Base-by-base conservation (phyloP, 2,329 filamentous ascomycete genomes). In the Mycosphaerella arachidis region DNA sequence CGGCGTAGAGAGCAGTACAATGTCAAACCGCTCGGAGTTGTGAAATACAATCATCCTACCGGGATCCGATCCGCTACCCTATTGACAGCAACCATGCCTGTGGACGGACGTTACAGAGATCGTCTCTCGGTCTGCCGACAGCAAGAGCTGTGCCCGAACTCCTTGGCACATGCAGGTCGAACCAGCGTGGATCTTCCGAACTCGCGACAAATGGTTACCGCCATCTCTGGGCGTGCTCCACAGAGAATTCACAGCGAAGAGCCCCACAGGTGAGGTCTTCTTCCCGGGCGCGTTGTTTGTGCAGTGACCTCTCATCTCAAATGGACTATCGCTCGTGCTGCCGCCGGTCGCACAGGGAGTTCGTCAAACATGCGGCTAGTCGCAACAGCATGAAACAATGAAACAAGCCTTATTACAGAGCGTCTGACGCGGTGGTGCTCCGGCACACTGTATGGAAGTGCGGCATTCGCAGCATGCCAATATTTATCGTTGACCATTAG, bases 391-490 rank as follows among this genome's bases (percentile, higher is more conserved):
- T 57, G 55, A 43, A 24, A 57, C 48, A 45, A 52, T 35, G 20
- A 40, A 52, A 57, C 20, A 35, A 40, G 31, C 46, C 29, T 57
- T 20, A 57, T 57, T 20, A 57, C 46, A 30, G 40, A 6, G 30
- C 31, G 16, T 16, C 13, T 31, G 27, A 31, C n/a, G 16, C 53
- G 12, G 27, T 9, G 27, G 1, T 30, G 4, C 20, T 48, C 24
- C 53, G 40, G 18, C 56, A 58, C 48, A 48, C 48, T 48, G 56
- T 24, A 48, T 31, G 43, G 53, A 48, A 56, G 30, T 30, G 43
- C 54, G 43, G 54, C 54, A 48, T 35, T 35, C 3, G 6, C 20
- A 6, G 27, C 27, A 18, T 13, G 18, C 13, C 18, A 53, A n/a
- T 40, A 16, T 31, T 13, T 18, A 16, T 29, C 13, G 18, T 6